Percentiles rank a stretch among this genome's conserved stretches.
Evolutionary conservation across 176 grass and related monocot species (phyloP).

Genomic region (Bromus sterilis): DNA sequence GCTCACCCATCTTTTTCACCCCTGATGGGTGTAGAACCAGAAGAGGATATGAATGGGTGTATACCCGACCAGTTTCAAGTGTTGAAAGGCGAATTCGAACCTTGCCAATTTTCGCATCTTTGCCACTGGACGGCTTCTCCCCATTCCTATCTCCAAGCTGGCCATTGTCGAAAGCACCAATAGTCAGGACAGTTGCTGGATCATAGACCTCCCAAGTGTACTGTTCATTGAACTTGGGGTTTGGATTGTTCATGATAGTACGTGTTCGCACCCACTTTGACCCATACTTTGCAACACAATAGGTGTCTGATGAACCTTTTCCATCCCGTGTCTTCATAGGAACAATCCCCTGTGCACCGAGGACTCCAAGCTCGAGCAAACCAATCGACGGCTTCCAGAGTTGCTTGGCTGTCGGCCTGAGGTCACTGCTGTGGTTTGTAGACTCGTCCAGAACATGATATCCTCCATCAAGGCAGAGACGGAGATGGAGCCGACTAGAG

Average conservation of each 20-base stretch:
- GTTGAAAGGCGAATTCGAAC: slow-evolving; percentile 93
- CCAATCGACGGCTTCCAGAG: slow-evolving; percentile 96
- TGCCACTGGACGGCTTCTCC: slow-evolving; percentile 40
- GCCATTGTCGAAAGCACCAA: slow-evolving; percentile 96
- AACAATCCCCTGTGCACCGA: slow-evolving; percentile 73
- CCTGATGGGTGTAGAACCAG: slow-evolving; percentile 90
- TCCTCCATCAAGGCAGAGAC: slow-evolving; percentile 89
- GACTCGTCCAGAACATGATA: slow-evolving; percentile 98
- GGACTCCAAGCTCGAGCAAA: slow-evolving; percentile 90
- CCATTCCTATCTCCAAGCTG: slow-evolving; percentile 68
- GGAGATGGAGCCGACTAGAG: slow-evolving; percentile 77
- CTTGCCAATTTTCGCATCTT: slow-evolving; percentile 84
- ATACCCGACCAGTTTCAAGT: slow-evolving; percentile 89
- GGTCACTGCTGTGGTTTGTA: slow-evolving; percentile 91
- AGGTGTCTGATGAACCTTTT: slow-evolving; percentile 91
- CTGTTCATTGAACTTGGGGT: slow-evolving; percentile 87
- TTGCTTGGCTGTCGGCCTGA: slow-evolving; percentile 92
- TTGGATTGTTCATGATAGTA: slow-evolving; percentile 74
- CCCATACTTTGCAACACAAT: slow-evolving; percentile 98
- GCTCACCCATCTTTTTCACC: slow-evolving; percentile 96
- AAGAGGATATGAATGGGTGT: slow-evolving; percentile 87
- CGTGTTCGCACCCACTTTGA: slow-evolving; percentile 92
- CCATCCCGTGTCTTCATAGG: slow-evolving; percentile 93
- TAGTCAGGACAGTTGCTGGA: slow-evolving; percentile 76
- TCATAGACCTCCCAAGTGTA: slow-evolving; percentile 99